These are phyloP conservation scores for Polytrichum commune DNA, from an alignment of 225 moss, liverwort and hornwort genomes.

Conservation along the genomic window DNA sequence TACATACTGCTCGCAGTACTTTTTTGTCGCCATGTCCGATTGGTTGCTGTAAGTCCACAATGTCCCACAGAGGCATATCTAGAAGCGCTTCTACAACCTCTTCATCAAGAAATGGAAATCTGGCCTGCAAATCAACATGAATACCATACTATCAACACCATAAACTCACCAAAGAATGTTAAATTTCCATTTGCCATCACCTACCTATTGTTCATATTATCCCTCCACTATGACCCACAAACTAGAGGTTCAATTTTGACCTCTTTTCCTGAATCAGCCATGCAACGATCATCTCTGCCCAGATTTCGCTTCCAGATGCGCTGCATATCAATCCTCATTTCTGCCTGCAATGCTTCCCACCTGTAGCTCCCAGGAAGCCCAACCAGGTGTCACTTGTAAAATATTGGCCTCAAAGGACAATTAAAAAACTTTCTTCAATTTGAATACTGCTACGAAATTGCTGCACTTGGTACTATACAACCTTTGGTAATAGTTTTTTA, in stretches of 20 bases:
- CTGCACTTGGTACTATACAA: too few species aligned
- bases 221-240: not conserved
- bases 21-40: constrained; percentile 85
- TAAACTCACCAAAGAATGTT: not conserved
- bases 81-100: constrained; percentile 74
- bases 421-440: too few species aligned
- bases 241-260: constrained; percentile 18
- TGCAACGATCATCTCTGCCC: constrained; percentile 94
- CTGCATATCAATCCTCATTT: constrained; percentile 85
- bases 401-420: too few species aligned
- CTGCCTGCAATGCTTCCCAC: constrained; percentile 81
- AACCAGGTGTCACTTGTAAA: not conserved
- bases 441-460: too few species aligned
- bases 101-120: constrained; percentile 97
- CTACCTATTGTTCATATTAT: not conserved
- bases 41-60: constrained; percentile 80
- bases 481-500: too few species aligned
- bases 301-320: constrained; percentile 98
- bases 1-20: constrained; percentile 78
- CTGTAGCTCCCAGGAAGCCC: constrained; percentile 34
- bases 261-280: constrained; percentile 92
- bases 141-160: not conserved
- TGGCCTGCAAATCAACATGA: constrained; percentile 47
- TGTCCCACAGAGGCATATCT: constrained; percentile 78
- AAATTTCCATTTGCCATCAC: not conserved